phyloP scores from a whole-genome alignment of 495 filamentous ascomycete genomes.

The Umbilicaria muhlenbergii region DNA sequence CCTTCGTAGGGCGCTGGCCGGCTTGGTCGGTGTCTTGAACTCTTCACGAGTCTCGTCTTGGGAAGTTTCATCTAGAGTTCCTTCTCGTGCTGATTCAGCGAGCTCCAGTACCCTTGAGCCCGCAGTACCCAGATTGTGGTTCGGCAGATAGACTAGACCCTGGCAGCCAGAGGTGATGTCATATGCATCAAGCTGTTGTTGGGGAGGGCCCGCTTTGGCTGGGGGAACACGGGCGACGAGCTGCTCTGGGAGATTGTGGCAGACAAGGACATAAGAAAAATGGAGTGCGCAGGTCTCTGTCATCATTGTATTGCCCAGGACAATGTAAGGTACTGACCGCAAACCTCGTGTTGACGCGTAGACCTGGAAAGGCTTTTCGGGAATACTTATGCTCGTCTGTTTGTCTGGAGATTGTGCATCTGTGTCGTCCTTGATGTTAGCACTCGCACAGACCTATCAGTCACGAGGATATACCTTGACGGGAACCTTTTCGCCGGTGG shows the following conservation, averaged over 20 bases:
- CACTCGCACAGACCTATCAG: conserved; percentile 6
- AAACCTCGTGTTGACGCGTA: conserved; percentile 26
- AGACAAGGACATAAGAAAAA: conserved; percentile 26
- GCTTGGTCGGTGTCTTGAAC: not conserved
- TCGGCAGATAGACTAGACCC: conserved; percentile 25
- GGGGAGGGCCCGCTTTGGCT: conserved; percentile 15
- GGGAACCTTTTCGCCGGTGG: conserved; percentile 9
- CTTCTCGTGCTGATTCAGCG: conserved; percentile 23
- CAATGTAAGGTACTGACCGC: conserved; percentile 29
- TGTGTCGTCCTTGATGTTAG: not conserved
- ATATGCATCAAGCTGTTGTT: conserved; percentile 12
- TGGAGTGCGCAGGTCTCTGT: conserved; percentile 25
- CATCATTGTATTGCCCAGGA: conserved; percentile 22
- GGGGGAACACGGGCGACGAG: conserved; percentile 24
- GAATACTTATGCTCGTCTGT: not conserved
- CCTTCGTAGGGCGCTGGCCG: not conserved
- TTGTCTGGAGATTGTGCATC: conserved; percentile 11
- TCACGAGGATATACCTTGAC: conserved; percentile 11
- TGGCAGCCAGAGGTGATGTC: conserved; percentile 14
- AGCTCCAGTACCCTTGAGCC: conserved; percentile 38
- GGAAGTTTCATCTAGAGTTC: conserved; percentile 2
- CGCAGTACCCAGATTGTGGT: conserved; percentile 10
- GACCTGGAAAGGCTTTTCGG: conserved; percentile 7
- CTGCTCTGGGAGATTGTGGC: conserved; percentile 25
- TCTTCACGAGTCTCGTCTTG: conserved; percentile 4